Conservation (phyloP, 148 eudicot genomes). For the Oxyria digyna region DNA sequence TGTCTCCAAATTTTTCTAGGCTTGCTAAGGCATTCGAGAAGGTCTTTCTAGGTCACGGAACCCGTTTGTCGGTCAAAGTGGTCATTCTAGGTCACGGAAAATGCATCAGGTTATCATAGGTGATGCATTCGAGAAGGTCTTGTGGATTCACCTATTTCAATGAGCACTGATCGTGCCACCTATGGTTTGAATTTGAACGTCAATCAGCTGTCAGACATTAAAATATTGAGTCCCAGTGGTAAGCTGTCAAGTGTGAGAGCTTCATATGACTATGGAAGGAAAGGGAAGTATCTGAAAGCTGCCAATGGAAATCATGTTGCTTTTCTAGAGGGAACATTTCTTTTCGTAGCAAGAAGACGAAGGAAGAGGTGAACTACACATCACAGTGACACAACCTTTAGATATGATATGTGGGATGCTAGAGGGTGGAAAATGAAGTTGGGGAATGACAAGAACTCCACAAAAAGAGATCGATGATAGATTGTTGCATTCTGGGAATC, state of each 20-base stretch:
- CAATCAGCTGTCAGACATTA: slow-evolving; percentile 74
- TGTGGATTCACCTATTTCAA: too few species aligned
- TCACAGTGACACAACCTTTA: slow-evolving; percentile 23
- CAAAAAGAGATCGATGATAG: slow-evolving; percentile 22
- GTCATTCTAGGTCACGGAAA: slow-evolving; percentile 33
- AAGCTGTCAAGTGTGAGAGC: slow-evolving; percentile 50
- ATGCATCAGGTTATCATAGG: slow-evolving; percentile 33
- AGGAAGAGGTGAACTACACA: slow-evolving; percentile 23
- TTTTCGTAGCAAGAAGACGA: slow-evolving; percentile 30
- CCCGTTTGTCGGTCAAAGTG: slow-evolving; percentile 27
- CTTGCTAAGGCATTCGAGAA: slow-evolving; percentile 26
- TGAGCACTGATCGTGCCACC: slow-evolving; percentile 26
- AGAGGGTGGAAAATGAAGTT: slow-evolving; percentile 38
- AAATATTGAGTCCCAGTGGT: slow-evolving; percentile 39
- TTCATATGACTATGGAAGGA: slow-evolving; percentile 32
- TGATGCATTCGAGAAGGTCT: slow-evolving; percentile 27
- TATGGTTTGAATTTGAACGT: slow-evolving; percentile 45
- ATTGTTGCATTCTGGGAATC: slow-evolving; percentile 24
- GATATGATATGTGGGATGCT: slow-evolving; percentile 27
- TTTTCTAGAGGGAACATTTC: slow-evolving; percentile 27
- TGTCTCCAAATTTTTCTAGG: slow-evolving; percentile 16
- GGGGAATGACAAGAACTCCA: slow-evolving; percentile 21
- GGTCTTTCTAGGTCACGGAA: too few species aligned
- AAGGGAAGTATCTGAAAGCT: slow-evolving; percentile 34
- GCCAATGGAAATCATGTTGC: slow-evolving; percentile 34